Conservation (phyloP, 305 asterid species). For the Fraxinus velutina region DNA sequence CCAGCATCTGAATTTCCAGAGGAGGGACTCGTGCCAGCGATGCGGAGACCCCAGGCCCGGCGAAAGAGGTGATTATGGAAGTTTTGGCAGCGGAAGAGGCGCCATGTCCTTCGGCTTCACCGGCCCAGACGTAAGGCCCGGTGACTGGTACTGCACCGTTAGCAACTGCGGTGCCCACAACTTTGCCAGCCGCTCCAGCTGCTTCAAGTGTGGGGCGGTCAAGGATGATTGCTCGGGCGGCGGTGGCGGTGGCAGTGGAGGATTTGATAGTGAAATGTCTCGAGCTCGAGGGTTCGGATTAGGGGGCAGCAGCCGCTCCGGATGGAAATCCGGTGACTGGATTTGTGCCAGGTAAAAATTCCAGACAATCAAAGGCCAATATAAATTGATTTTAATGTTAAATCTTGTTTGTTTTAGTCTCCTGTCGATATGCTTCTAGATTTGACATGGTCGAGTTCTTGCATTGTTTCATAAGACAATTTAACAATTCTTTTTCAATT, state of each 20-base stretch:
- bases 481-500: neutral
- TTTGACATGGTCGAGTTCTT: neutral
- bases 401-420: neutral
- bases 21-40: slow-evolving; percentile 90
- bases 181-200: slow-evolving; percentile 95
- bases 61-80: slow-evolving; percentile 40
- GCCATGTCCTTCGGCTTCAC: slow-evolving; percentile 44
- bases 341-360: slow-evolving; percentile 67
- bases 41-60: slow-evolving; percentile 88
- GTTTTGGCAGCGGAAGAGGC: slow-evolving; percentile 45
- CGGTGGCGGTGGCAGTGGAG: slow-evolving; percentile 16
- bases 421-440: neutral
- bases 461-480: neutral
- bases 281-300: slow-evolving; percentile 52
- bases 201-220: slow-evolving; percentile 92
- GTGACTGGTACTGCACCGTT: slow-evolving; percentile 87
- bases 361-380: neutral
- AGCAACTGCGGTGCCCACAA: slow-evolving; percentile 94
- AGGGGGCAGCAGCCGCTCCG: slow-evolving; percentile 60
- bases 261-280: slow-evolving; percentile 47
- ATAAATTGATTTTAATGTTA: neutral
- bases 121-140: slow-evolving; percentile 97
- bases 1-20: slow-evolving; percentile 91
- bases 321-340: slow-evolving; percentile 99
- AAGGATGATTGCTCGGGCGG: slow-evolving; percentile 57